phyloP scores from a whole-genome alignment of 2,329 filamentous ascomycete species.

The Neonectria coccinea region DNA sequence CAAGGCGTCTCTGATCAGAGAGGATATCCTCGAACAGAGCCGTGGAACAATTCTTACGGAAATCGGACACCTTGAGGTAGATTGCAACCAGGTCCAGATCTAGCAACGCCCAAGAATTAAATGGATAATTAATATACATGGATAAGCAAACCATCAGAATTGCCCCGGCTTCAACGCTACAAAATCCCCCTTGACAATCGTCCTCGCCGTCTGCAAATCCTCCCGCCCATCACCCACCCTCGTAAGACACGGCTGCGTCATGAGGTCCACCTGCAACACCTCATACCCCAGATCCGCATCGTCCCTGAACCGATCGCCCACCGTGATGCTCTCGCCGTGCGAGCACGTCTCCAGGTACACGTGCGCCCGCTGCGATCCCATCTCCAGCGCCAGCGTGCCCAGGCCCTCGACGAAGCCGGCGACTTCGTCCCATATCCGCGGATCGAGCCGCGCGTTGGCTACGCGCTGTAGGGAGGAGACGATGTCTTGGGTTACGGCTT shows the following conservation, averaged over 20 bases:
- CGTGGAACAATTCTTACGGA: no score
- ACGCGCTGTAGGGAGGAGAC: constrained; percentile 11
- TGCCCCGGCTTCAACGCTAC: constrained; percentile 9
- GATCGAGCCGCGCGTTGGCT: constrained; percentile 1
- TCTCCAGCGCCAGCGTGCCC: constrained; percentile 29
- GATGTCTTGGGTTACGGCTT: constrained; percentile 17
- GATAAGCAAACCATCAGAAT: background rate
- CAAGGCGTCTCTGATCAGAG: no score
- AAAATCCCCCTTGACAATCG: constrained; percentile 29
- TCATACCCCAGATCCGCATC: constrained; percentile 18
- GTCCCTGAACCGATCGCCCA: constrained; percentile 25
- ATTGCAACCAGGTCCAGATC: no score
- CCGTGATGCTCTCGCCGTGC: constrained; percentile 10
- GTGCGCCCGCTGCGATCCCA: constrained; percentile 30
- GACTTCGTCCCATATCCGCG: constrained; percentile 17
- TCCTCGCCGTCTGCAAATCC: constrained; percentile 23
- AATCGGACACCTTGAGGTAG: no score
- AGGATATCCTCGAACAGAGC: no score
- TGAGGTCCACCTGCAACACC: constrained; percentile 17
- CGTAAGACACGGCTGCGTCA: constrained; percentile 31
- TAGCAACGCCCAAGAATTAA: no score
- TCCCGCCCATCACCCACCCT: constrained; percentile 31
- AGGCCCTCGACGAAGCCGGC: constrained; percentile 18
- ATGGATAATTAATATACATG: background rate
- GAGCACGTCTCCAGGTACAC: constrained; percentile 28